Conservation (phyloP, 495 filamentous ascomycete genomes). For the Penicillium cinerascens region DNA sequence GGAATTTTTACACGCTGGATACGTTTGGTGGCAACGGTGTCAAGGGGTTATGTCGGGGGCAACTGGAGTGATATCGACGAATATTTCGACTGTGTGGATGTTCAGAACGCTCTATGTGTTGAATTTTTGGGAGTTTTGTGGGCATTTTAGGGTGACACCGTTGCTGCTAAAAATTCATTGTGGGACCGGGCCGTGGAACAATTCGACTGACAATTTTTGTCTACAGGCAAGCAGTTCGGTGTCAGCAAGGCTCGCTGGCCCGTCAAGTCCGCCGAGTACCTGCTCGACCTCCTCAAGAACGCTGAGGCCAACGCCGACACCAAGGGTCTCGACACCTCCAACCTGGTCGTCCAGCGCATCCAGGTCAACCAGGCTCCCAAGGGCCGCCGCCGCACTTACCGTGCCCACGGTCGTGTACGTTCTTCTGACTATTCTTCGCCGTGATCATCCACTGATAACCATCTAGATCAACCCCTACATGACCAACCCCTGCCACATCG, state of each 20-base stretch:
- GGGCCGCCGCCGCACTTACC: conserved; percentile 96
- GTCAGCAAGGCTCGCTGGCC: conserved; percentile 97
- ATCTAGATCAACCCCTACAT: conserved; percentile 97
- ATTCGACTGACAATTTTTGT: conserved; percentile 22
- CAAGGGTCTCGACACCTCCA: conserved; percentile 97
- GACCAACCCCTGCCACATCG: conserved; percentile 99
- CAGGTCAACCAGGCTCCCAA: conserved; percentile 99
- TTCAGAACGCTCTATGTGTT: not conserved
- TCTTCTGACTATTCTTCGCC: not conserved
- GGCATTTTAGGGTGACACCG: conserved; percentile 15
- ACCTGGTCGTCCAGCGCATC: conserved; percentile 97
- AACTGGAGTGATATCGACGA: not conserved
- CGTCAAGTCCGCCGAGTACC: conserved; percentile 96
- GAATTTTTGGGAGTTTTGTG: not conserved
- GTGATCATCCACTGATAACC: not conserved
- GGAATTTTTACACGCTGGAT: conserved; percentile 10
- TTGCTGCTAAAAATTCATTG: conserved; percentile 19
- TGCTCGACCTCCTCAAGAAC: conserved; percentile 96
- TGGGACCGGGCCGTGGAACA: conserved; percentile 7
- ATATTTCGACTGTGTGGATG: conserved; percentile 1
- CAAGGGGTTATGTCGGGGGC: conserved; percentile 1
- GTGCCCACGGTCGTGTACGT: conserved; percentile 99
- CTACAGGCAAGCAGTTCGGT: conserved; percentile 94
- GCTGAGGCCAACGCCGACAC: conserved; percentile 98
- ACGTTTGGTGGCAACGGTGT: conserved; percentile 13